Base-by-base conservation (phyloP, 768 basidiomycete species). In the Pleurotus tuoliensis region DNA sequence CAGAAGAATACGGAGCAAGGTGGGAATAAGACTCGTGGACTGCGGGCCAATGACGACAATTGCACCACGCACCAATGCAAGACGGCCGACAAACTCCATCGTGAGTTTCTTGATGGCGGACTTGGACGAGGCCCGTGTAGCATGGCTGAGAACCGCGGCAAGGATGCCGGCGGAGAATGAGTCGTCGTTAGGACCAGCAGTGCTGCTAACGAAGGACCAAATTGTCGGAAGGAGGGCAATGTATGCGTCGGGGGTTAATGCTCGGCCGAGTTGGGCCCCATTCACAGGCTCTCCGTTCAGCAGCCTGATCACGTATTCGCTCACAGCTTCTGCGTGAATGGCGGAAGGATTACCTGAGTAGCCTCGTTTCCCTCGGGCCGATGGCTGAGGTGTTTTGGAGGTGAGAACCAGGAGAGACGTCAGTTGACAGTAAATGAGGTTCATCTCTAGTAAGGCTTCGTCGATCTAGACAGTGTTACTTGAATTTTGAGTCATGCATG, bases 371-470 rank as follows among this genome's bases (percentile, higher is more conserved):
- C 40, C 30, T 56, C 47, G 24, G 62, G 64, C 43, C 15, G n/a
- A n/a, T 40, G 49, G 15, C 18, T 53, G 12, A 59, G 56, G 27
- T 62, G 60, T 58, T 46, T 67, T 61, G 30, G 69, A 67, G 4
- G 71, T 68, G 57, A 87, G 76, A 34, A 81, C 71, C 18, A 87
- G 71, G 20, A 90, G 72, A 2, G 90, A 88, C 5, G 78, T 79
- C 8, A 94, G 76, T 67, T 92, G 87, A 70, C 90, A 92, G 68
- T 86, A 92, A 44, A 82, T 80, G 53, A 94, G 72, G 64, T 88
- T 91, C 53, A 93, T 76, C 58, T 85, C 79, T 65, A 92, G 83
- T 56, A 86, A 80, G 6, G 75, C 73, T 66, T 86, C 82, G 63
- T 88, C 88, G 50, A 80, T 64, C 90, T 91, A 61, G 30, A 40